A percentile compares a stretch with the other conserved stretches of the same genome.
phyloP scores from a whole-genome alignment of 768 basidiomycete genomes.

The Tricholoma bakamatsutake region DNA sequence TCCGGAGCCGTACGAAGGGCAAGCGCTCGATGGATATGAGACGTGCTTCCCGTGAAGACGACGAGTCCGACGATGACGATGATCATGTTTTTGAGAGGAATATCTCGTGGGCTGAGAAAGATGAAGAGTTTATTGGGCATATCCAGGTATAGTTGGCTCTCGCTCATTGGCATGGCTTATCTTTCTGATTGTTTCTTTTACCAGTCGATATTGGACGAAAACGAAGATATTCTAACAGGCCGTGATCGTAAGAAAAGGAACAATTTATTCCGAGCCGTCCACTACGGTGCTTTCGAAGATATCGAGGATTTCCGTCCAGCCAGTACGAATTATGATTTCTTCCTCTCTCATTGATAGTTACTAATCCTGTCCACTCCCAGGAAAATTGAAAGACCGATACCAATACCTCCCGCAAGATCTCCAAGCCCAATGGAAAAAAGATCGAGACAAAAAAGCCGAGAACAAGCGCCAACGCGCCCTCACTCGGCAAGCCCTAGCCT shows the following conservation, averaged over 20 bases:
- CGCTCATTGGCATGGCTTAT: not conserved
- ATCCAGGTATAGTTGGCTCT: constrained; percentile 44
- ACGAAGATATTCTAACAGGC: constrained; percentile 41
- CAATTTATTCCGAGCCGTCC: constrained; percentile 54
- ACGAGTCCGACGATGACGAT: constrained; percentile 25
- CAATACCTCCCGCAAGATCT: constrained; percentile 53
- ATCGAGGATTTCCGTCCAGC: constrained; percentile 36
- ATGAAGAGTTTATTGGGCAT: constrained; percentile 50
- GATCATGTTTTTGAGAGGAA: constrained; percentile 16
- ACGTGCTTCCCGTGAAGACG: constrained; percentile 18
- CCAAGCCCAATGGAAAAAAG: constrained; percentile 68
- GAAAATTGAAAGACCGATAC: constrained; percentile 46
- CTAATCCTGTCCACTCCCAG: constrained; percentile 13
- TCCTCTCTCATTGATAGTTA: not conserved
- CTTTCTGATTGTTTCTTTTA: not conserved
- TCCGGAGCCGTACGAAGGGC: constrained; percentile 26
- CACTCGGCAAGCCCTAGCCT: constrained; percentile 47
- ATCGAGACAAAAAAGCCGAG: constrained; percentile 80
- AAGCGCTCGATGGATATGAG: constrained; percentile 19
- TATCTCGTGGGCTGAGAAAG: constrained; percentile 38
- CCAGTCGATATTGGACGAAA: constrained; percentile 59
- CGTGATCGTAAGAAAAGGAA: constrained; percentile 45
- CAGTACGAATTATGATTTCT: constrained; percentile 35
- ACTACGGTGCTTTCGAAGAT: constrained; percentile 47
- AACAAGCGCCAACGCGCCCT: constrained; percentile 57